Conservation (phyloP, 768 basidiomycete species). For the Amanita phalloides region DNA sequence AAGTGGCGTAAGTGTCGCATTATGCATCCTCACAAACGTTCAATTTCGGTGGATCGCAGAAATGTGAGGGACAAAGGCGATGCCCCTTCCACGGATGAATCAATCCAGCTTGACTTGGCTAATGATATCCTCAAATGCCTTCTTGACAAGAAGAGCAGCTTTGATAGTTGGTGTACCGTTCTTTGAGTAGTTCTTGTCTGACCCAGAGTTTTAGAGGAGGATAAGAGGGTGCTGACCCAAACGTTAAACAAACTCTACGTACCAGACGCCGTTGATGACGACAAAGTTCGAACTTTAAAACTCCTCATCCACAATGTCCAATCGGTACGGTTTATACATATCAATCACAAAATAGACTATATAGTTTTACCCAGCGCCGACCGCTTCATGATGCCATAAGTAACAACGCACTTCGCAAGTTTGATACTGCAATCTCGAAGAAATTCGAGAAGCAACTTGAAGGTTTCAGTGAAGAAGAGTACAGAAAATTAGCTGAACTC, state of each 20-base stretch:
- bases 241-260: slow-evolving; percentile 55
- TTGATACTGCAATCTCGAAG: slow-evolving; percentile 56
- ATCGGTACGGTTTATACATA: slow-evolving; percentile 29
- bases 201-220: slow-evolving; percentile 36
- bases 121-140: slow-evolving; percentile 38
- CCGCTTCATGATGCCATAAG: slow-evolving; percentile 43
- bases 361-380: slow-evolving; percentile 18
- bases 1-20: slow-evolving; percentile 20
- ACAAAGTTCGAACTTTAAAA: slow-evolving; percentile 53
- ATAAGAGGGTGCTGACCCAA: slow-evolving; percentile 55
- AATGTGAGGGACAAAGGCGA: slow-evolving; percentile 10
- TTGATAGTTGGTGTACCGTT: slow-evolving; percentile 37
- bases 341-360: slow-evolving; percentile 1
- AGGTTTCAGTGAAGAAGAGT: slow-evolving; percentile 63
- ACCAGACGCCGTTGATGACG: slow-evolving; percentile 61
- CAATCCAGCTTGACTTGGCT: slow-evolving; percentile 48
- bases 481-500: slow-evolving; percentile 50
- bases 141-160: slow-evolving; percentile 33
- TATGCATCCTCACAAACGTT: neutral
- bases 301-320: slow-evolving; percentile 50
- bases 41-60: slow-evolving; percentile 5
- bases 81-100: slow-evolving; percentile 14
- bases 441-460: slow-evolving; percentile 63
- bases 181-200: slow-evolving; percentile 10
- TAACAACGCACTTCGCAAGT: slow-evolving; percentile 63